These are phyloP conservation scores for Ustilago xerochloae DNA, from an alignment of 1,284 basidiomycete genomes.

Conservation along the genomic window DNA sequence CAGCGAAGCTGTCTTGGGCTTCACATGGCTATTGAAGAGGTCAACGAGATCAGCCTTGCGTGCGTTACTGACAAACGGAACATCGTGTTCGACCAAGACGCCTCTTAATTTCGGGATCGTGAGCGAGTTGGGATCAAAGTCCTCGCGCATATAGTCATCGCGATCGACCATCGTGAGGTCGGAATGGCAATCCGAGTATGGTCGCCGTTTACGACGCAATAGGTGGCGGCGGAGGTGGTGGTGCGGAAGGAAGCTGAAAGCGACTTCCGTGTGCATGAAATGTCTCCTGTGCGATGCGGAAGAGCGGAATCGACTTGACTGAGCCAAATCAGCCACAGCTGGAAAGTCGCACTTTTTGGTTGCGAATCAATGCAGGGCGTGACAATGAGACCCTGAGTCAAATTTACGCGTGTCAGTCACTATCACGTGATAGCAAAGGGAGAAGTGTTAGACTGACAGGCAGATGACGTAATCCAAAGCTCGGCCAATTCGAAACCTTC, in stretches of 20 bases:
- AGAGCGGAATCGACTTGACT: background rate
- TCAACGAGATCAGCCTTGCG: slow-evolving; percentile 87
- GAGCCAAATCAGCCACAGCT: slow-evolving; percentile 12
- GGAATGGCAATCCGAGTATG: no score
- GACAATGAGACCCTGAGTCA: no score
- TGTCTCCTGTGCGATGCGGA: background rate
- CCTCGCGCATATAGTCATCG: slow-evolving; percentile 78
- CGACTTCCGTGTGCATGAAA: background rate
- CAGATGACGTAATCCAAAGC: slow-evolving; percentile 25
- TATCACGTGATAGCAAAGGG: slow-evolving; percentile 15
- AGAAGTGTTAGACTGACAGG: background rate
- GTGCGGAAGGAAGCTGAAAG: slow-evolving; percentile 6
- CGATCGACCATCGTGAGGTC: slow-evolving; percentile 40
- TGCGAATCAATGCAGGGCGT: no score
- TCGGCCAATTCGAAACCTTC: slow-evolving; percentile 11
- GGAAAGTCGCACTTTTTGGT: slow-evolving; percentile 10
- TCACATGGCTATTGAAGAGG: slow-evolving; percentile 76
- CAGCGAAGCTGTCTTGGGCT: slow-evolving; percentile 34
- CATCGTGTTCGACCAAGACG: slow-evolving; percentile 82
- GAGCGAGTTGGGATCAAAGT: slow-evolving; percentile 82
- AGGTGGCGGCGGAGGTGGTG: slow-evolving; percentile 1
- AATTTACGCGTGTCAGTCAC: slow-evolving; percentile 16
- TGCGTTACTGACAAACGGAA: slow-evolving; percentile 80
- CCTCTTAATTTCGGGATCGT: slow-evolving; percentile 84
- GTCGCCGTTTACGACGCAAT: background rate